Base-by-base conservation (phyloP, 169 alveolate genomes). In the Besnoitia besnoiti region DNA sequence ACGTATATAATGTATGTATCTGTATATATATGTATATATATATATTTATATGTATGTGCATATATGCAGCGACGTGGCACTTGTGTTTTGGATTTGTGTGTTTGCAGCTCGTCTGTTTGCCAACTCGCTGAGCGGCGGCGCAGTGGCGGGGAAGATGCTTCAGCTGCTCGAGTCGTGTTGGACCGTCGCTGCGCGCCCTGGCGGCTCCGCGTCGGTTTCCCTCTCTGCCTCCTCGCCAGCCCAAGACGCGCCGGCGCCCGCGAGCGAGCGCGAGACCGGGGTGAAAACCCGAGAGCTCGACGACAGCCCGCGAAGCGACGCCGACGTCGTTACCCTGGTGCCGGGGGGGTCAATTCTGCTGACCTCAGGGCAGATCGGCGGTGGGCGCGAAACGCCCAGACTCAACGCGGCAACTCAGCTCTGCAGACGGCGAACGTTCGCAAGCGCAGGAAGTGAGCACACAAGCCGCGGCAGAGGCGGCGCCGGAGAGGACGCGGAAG, bases 61-160 rank as follows among this genome's bases (percentile, higher is more conserved):
- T 61, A 61, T n/a, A 61, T 61, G 33, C 21, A 30, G 30, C 30
- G 30, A 61, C 21, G 37, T 61, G 5, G 67, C 80, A 10, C 44
- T 3, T 1, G 3, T 5, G 80, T 16, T 67, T 35, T 42, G 24
- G 4, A 19, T 8, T 37, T n/a, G 80, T 67, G 46, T 35, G 44
- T 73, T 7, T 77, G 59, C 87, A 77, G 87, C 61, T 0, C 87
- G 87, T 14, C 87, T 4, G 59, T 77, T 77, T 40, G 87, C 87
- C 21, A 77, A 44, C 30, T 77, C 87, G 5, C 87, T 77, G 40
- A 40, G 33, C 14, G 87, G 87, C 4, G 87, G 87, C 10, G 55
- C 49, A 2, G 87, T 77, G 44, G 87, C 87, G 30, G 87, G 59
- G 19, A 77, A 77, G 59, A 77, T 77, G 87, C 87, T 77, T 24